Percentiles rank a stretch among this genome's conserved stretches.
These are phyloP conservation scores for Thelephora aurantiotincta DNA, from an alignment of 768 basidiomycete genomes.

Conservation along the genomic window DNA sequence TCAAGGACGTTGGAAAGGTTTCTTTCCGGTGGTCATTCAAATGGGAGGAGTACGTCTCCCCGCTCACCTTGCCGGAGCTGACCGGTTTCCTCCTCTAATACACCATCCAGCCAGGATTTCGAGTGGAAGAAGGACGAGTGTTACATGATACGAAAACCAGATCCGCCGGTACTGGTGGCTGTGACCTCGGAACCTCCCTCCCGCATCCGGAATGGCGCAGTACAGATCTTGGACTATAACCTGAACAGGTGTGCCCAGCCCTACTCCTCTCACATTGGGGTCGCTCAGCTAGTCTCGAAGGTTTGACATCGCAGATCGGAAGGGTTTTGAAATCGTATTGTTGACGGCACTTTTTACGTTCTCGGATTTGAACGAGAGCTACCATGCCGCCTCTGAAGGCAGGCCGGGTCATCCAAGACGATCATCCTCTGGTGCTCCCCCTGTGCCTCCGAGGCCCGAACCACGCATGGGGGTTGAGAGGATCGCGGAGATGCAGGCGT, in stretches of 20 bases:
- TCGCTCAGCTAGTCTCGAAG: constrained; percentile 19
- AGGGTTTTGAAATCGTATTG: constrained; percentile 74
- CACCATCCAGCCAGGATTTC: constrained; percentile 48
- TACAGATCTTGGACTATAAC: constrained; percentile 80
- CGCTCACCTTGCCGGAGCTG: background rate
- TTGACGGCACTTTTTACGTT: constrained; percentile 67
- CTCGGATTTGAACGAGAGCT: constrained; percentile 49
- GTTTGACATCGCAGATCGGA: constrained; percentile 75
- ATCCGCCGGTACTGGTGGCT: constrained; percentile 75
- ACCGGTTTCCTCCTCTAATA: background rate
- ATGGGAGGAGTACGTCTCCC: constrained; percentile 62
- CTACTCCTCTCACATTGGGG: background rate
- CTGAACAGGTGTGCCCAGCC: constrained; percentile 42
- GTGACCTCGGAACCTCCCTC: constrained; percentile 66
- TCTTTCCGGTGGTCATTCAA: constrained; percentile 67
- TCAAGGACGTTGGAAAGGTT: constrained; percentile 61
- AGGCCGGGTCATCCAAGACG: constrained; percentile 2
- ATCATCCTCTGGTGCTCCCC: constrained; percentile 5
- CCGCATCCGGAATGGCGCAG: constrained; percentile 42
- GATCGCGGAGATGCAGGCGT: constrained; percentile 57
- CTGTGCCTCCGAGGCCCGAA: constrained; percentile 32
- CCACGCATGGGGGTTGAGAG: constrained; percentile 54
- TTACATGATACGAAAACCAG: constrained; percentile 72
- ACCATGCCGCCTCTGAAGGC: constrained; percentile 18
- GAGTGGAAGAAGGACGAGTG: constrained; percentile 83